These are phyloP conservation scores for Fraxinus sp. DNA, from an alignment of 305 asterid species.

Conservation along the genomic window DNA sequence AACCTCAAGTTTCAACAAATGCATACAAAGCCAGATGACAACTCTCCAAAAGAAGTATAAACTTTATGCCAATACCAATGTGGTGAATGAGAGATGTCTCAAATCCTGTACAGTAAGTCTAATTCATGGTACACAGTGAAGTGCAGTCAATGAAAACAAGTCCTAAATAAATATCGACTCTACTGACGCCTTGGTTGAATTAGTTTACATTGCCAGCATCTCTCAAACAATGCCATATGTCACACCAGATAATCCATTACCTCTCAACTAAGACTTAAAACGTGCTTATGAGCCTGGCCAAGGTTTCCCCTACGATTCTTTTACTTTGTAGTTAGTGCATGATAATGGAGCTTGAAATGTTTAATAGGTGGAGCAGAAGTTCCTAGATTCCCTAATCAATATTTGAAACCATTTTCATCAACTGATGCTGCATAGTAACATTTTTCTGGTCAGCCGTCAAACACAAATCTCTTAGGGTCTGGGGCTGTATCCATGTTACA, in stretches of 20 bases:
- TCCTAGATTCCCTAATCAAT: slow-evolving; percentile 4
- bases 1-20: neutral
- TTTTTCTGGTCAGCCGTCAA: neutral
- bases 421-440: neutral
- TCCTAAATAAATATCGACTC: slow-evolving; percentile 7
- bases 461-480: slow-evolving; percentile 4
- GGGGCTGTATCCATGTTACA: neutral
- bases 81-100: neutral
- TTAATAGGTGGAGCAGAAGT: neutral
- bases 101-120: neutral
- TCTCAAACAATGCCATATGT: neutral
- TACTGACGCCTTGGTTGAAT: neutral
- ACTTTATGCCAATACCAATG: slow-evolving; percentile 2
- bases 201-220: neutral
- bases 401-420: slow-evolving; percentile 15
- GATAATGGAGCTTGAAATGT: neutral
- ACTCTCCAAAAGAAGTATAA: neutral
- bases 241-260: neutral
- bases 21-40: neutral
- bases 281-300: neutral
- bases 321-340: neutral
- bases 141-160: neutral
- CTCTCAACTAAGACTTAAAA: neutral
- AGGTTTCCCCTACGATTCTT: neutral
- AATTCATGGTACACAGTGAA: slow-evolving; percentile 5